phyloP scores from a whole-genome alignment of 73 alveolate genomes.

The Stentor roeselii region DNA sequence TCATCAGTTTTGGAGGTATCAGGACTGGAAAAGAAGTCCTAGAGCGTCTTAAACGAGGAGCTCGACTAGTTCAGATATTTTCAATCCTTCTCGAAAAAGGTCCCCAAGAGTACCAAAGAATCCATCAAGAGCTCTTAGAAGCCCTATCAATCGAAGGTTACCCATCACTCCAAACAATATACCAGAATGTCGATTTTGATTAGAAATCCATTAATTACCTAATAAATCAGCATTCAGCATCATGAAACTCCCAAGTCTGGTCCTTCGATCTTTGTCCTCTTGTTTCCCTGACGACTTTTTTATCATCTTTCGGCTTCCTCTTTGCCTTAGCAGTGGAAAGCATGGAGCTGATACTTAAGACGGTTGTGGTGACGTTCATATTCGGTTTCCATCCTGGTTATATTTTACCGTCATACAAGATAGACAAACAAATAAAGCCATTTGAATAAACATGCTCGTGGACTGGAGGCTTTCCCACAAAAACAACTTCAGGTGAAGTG shows the following conservation, averaged over 20 bases:
- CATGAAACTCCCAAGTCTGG: conserved; percentile 17
- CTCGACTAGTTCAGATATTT: background rate
- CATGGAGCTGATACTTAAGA: conserved; percentile 86
- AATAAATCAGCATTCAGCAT: conserved; percentile 9
- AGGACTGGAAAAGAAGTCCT: background rate
- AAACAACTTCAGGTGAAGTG: conserved; percentile 94
- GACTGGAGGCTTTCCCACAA: conserved; percentile 89
- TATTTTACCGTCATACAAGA: conserved; percentile 48
- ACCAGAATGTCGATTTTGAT: no score
- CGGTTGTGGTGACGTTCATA: conserved; percentile 80
- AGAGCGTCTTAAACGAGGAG: background rate
- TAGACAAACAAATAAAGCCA: conserved; percentile 92
- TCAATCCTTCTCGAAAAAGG: background rate
- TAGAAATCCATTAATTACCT: no score
- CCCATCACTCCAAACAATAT: no score
- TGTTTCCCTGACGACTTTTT: background rate
- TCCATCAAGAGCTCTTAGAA: background rate
- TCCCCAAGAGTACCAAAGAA: background rate
- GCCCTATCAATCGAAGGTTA: background rate
- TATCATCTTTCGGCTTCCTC: conserved; percentile 30
- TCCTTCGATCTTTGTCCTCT: conserved; percentile 25
- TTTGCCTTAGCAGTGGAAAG: conserved; percentile 80
- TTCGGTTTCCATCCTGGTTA: conserved; percentile 89
- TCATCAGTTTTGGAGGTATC: background rate
- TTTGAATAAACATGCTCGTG: conserved; percentile 97